phyloP scores from a whole-genome alignment of 1,284 basidiomycete species.

The Peniophora sp. region DNA sequence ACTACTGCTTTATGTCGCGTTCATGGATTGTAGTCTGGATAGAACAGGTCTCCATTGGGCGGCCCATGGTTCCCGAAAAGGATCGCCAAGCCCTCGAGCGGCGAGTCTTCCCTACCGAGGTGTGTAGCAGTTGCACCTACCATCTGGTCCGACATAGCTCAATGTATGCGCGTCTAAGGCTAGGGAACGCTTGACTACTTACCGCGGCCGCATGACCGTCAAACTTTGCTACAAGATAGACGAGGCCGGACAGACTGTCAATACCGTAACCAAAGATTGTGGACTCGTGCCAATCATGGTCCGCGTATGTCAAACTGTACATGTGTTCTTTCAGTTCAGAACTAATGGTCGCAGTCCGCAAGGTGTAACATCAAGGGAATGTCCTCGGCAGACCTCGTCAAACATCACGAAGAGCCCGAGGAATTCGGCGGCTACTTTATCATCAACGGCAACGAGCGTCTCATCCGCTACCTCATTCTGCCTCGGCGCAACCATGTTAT shows the following conservation, averaged over 20 bases:
- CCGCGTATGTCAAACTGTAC: constrained; percentile 53
- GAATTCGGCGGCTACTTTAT: constrained; percentile 99
- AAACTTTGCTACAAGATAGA: constrained; percentile 83
- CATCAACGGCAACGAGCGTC: constrained; percentile 98
- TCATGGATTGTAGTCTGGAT: constrained; percentile 68
- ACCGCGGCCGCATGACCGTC: constrained; percentile 87
- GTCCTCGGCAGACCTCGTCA: constrained; percentile 83
- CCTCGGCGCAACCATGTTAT: constrained; percentile 88
- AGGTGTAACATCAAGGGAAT: constrained; percentile 87
- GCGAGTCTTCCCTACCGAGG: constrained; percentile 86
- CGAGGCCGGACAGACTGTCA: constrained; percentile 57
- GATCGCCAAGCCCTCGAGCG: constrained; percentile 72
- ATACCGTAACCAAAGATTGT: constrained; percentile 80
- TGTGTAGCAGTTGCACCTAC: constrained; percentile 24
- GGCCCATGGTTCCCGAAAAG: constrained; percentile 85
- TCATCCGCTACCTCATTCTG: constrained; percentile 95
- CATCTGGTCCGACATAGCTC: neutral
- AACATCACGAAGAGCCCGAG: constrained; percentile 92
- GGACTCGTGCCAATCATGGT: constrained; percentile 96
- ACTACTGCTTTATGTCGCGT: constrained; percentile 5
- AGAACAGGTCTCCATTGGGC: constrained; percentile 76
- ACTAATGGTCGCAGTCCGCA: constrained; percentile 55
- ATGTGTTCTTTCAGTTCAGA: neutral
- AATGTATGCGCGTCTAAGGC: constrained; percentile 43
- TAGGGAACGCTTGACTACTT: constrained; percentile 87